These are phyloP conservation scores for Diaporthe vexans DNA, from an alignment of 2,329 filamentous ascomycete genomes.

Conservation along the genomic window DNA sequence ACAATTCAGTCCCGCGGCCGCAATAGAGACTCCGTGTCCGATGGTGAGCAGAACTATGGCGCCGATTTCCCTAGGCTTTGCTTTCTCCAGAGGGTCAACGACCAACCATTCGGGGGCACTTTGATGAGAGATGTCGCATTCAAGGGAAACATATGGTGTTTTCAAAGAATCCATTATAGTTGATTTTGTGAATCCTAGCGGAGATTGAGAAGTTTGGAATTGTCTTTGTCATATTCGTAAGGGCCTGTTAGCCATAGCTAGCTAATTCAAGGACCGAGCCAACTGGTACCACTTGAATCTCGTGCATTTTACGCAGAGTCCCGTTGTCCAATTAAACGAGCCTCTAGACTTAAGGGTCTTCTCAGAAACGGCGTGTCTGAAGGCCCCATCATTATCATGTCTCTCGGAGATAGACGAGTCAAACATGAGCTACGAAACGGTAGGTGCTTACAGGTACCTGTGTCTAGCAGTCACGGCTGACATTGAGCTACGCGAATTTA, in stretches of 20 bases:
- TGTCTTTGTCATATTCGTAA: not conserved
- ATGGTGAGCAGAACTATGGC: not conserved
- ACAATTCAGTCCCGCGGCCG: not conserved
- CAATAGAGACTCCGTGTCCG: not conserved
- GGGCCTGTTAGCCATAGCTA: not conserved
- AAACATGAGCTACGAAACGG: not conserved
- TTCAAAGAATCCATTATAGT: too few species aligned
- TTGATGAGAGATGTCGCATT: not conserved
- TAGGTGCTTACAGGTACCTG: not conserved
- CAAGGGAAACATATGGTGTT: not conserved
- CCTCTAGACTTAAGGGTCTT: not conserved
- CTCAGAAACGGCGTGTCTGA: not conserved
- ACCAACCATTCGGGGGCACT: too few species aligned
- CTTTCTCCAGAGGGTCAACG: not conserved
- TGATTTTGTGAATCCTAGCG: not conserved
- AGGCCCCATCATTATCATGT: not conserved
- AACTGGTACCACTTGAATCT: not conserved
- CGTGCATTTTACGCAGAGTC: not conserved
- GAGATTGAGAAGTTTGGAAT: not conserved
- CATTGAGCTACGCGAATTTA: not conserved
- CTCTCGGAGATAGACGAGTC: not conserved
- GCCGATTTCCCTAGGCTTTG: not conserved
- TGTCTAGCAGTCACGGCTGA: not conserved
- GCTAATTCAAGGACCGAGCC: too few species aligned
- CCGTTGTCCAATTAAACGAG: not conserved